These are phyloP conservation scores for Wickerhamiella spandovensis DNA, from an alignment of 805 yeast species.

Conservation along the genomic window DNA sequence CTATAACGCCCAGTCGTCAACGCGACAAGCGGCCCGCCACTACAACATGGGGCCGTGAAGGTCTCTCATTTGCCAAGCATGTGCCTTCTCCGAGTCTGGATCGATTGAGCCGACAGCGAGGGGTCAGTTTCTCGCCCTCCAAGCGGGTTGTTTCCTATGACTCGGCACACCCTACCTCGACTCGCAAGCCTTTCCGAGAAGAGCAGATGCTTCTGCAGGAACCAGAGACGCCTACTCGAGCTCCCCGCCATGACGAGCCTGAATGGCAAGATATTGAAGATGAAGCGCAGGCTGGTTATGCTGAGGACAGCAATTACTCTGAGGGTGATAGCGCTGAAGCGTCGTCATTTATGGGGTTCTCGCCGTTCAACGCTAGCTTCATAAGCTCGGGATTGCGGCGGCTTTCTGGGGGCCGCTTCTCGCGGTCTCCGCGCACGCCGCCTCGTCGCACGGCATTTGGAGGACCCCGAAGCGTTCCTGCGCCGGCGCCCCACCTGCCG, in stretches of 20 bases:
- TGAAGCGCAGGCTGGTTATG: neutral
- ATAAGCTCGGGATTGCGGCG: neutral
- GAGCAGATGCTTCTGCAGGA: neutral
- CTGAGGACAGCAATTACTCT: neutral
- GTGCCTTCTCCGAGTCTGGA: neutral
- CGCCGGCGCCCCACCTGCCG: neutral
- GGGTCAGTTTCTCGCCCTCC: slow-evolving; percentile 1
- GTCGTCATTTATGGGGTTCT: neutral
- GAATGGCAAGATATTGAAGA: slow-evolving; percentile 1
- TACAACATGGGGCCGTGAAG: neutral
- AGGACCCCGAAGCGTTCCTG: neutral
- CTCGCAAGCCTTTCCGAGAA: neutral
- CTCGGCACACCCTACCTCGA: neutral
- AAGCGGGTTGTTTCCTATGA: slow-evolving; percentile 1
- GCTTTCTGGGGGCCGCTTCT: neutral
- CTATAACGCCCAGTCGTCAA: neutral
- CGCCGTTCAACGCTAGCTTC: neutral
- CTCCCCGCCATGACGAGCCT: neutral
- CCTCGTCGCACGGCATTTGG: neutral
- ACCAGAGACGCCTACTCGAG: slow-evolving; percentile 1
- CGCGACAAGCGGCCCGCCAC: neutral
- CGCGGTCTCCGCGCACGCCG: neutral
- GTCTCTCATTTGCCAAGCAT: neutral
- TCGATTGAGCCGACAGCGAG: neutral
- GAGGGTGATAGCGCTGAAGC: neutral